These are phyloP conservation scores for Dicorynia guianensis DNA, from an alignment of 306 rosid species.

Conservation along the genomic window DNA sequence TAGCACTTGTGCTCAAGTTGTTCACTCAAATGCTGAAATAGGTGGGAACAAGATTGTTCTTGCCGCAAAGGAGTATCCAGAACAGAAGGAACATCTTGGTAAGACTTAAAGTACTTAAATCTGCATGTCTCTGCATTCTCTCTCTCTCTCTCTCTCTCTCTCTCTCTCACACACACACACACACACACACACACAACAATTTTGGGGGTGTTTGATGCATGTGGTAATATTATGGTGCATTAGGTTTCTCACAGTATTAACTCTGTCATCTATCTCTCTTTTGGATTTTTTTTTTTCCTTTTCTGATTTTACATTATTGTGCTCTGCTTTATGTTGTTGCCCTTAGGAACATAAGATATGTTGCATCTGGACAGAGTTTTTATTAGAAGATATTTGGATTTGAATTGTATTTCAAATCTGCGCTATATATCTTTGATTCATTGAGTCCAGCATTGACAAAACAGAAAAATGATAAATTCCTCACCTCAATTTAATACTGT, in stretches of 20 bases:
- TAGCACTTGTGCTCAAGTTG: conserved; percentile 89
- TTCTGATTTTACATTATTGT: no score
- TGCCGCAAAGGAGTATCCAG: conserved; percentile 50
- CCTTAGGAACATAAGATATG: not conserved
- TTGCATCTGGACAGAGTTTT: conserved; percentile 5
- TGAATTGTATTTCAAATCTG: conserved; percentile 23
- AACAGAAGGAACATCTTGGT: conserved; percentile 64
- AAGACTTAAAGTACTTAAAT: conserved; percentile 39
- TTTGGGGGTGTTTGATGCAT: not conserved
- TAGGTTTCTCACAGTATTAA: conserved; percentile 13
- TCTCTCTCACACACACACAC: not conserved
- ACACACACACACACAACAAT: not conserved
- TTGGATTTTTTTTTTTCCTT: not conserved
- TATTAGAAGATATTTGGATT: conserved; percentile 16
- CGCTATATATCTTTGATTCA: conserved; percentile 20
- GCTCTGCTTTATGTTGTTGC: no score
- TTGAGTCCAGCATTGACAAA: conserved; percentile 10
- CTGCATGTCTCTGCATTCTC: conserved; percentile 29
- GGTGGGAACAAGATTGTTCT: conserved; percentile 50
- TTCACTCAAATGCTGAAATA: conserved; percentile 70
- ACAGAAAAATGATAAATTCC: conserved; percentile 19
- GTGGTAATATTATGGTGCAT: conserved; percentile 27
- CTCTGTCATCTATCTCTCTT: not conserved
- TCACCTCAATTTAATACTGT: not conserved
- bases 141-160: not conserved